A percentile compares a stretch with the other conserved stretches of the same genome.
Evolutionary conservation across 2,329 filamentous ascomycete genomes (phyloP).

Genomic region (Penicillium sumatraense): DNA sequence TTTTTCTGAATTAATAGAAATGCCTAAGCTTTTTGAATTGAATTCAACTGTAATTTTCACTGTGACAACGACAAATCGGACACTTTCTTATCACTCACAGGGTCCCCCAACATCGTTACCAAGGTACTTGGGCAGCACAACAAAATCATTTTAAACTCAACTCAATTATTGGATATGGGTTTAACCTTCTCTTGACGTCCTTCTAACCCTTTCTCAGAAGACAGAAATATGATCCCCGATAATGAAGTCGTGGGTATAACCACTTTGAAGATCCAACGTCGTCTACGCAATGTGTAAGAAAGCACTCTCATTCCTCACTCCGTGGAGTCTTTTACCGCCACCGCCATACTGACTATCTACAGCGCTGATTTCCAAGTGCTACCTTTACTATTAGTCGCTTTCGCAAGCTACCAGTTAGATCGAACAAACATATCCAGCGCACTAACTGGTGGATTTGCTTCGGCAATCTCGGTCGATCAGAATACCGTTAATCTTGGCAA

Average conservation of each 20-base stretch:
- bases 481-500: constrained; percentile 58
- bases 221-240: not conserved
- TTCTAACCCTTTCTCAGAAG: not conserved
- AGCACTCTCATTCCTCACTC: not conserved
- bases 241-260: not conserved
- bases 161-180: not conserved
- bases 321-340: no score
- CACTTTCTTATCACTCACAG: not conserved
- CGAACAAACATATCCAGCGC: constrained; percentile 59
- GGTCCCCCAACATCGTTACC: not conserved
- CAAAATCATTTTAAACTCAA: not conserved
- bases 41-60: no score
- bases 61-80: no score
- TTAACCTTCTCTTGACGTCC: not conserved
- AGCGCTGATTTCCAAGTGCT: constrained; percentile 56
- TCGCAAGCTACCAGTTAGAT: constrained; percentile 58
- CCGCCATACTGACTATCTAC: not conserved
- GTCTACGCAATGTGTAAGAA: not conserved
- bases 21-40: no score
- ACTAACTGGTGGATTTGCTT: constrained; percentile 54
- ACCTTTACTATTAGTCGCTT: constrained; percentile 54
- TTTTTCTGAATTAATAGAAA: no score
- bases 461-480: constrained; percentile 49
- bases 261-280: not conserved
- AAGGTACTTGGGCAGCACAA: not conserved